These are phyloP conservation scores for Candida insectalens DNA, from an alignment of 805 yeast genomes.

Conservation along the genomic window DNA sequence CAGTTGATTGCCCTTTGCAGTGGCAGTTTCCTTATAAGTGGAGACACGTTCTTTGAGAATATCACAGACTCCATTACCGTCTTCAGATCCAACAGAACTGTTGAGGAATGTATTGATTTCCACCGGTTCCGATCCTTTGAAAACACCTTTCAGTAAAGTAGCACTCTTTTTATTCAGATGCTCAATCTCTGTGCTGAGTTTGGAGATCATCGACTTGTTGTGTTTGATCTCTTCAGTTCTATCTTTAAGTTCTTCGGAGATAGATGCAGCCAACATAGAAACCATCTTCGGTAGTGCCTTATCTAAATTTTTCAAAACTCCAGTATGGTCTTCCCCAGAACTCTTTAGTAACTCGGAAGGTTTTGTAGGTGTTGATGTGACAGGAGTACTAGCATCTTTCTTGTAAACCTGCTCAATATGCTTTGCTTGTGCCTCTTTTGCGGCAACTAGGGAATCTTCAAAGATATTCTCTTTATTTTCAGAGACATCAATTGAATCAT, in stretches of 20 bases:
- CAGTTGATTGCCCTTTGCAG: constrained; percentile 1
- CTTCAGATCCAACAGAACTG: not conserved
- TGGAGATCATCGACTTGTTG: constrained; percentile 32
- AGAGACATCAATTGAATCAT: constrained; percentile 21
- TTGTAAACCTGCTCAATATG: not conserved
- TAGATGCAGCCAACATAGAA: constrained; percentile 13
- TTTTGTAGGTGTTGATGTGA: not conserved
- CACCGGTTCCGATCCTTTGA: not conserved
- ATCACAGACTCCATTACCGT: not conserved
- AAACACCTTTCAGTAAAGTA: constrained; percentile 9
- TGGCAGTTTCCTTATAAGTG: not conserved
- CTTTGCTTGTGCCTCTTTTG: not conserved
- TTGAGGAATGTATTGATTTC: constrained; percentile 1
- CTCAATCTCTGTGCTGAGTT: constrained; percentile 30
- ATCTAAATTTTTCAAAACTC: constrained; percentile 5
- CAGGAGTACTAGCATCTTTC: constrained; percentile 5
- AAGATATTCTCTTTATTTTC: constrained; percentile 37
- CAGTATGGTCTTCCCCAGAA: too few species aligned
- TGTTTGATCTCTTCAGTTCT: constrained; percentile 46
- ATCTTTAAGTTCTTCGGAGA: constrained; percentile 21
- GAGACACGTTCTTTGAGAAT: not conserved
- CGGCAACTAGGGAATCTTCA: constrained; percentile 15
- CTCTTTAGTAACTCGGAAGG: not conserved
- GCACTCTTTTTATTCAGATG: constrained; percentile 13
- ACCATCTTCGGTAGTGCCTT: constrained; percentile 14